Percentiles rank a stretch among this genome's conserved stretches.
These are phyloP conservation scores for Puccinia hordei DNA, from an alignment of 1,284 basidiomycete species.

Conservation along the genomic window DNA sequence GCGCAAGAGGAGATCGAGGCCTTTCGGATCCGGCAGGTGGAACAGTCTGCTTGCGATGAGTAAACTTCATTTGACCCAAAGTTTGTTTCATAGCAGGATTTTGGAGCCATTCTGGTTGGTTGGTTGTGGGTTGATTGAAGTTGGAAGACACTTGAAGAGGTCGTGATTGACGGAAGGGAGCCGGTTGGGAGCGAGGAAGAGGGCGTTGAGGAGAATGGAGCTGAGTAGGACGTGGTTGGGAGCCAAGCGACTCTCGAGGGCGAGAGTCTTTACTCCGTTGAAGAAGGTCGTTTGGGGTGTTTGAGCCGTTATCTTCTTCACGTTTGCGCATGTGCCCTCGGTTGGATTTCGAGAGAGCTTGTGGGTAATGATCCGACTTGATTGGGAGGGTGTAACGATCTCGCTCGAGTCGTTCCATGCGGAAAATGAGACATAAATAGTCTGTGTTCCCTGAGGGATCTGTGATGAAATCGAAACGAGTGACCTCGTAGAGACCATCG, in stretches of 20 bases:
- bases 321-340: not conserved
- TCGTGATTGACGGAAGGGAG: no score
- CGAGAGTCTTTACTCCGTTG: not conserved
- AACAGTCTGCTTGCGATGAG: no score
- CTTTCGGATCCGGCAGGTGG: no score
- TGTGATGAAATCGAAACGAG: conserved; percentile 54
- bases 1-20: no score
- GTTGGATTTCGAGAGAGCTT: not conserved
- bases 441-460: conserved; percentile 15
- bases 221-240: not conserved
- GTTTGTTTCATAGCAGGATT: no score
- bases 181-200: not conserved
- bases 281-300: not conserved
- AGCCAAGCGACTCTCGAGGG: not conserved
- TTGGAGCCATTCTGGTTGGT: no score
- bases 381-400: conserved; percentile 13
- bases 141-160: no score
- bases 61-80: no score
- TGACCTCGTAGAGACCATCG: conserved; percentile 76
- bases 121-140: no score
- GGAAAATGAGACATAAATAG: conserved; percentile 8
- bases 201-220: not conserved
- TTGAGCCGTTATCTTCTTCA: not conserved
- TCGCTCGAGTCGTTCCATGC: conserved; percentile 36
- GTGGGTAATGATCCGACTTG: not conserved